These are phyloP conservation scores for Auricularia cornea DNA, from an alignment of 768 basidiomycete species.

Conservation along the genomic window DNA sequence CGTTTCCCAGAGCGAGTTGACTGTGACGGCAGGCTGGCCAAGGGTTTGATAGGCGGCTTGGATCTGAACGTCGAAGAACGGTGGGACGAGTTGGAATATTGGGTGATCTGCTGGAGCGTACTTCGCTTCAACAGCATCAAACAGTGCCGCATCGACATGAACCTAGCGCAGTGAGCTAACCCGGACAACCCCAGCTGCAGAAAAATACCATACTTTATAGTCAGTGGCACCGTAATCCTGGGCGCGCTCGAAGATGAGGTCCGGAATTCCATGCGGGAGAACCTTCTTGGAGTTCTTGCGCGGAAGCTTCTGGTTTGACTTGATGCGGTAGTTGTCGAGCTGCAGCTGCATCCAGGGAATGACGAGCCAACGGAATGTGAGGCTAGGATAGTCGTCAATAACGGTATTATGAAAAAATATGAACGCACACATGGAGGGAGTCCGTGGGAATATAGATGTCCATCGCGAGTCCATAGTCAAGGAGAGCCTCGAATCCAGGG, in stretches of 20 bases:
- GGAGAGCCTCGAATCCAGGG: constrained; percentile 28
- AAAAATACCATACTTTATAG: constrained; percentile 35
- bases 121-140: constrained; percentile 14
- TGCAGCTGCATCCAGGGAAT: constrained; percentile 35
- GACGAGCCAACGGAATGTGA: constrained; percentile 33
- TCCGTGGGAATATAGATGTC: constrained; percentile 9
- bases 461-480: constrained; percentile 23
- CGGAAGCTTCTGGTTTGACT: constrained; percentile 16
- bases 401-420: no score
- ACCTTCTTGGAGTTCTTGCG: constrained; percentile 27
- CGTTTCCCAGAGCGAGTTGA: constrained; percentile 17
- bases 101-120: constrained; percentile 27
- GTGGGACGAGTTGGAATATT: constrained; percentile 29
- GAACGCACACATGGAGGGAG: neutral
- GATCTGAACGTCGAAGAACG: constrained; percentile 16
- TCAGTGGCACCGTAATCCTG: constrained; percentile 20
- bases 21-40: constrained; percentile 16
- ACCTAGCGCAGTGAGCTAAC: constrained; percentile 9
- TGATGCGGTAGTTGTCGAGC: constrained; percentile 22
- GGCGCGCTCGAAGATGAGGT: constrained; percentile 24
- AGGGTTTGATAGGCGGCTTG: constrained; percentile 14
- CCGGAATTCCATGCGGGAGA: constrained; percentile 33
- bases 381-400: constrained; percentile 14
- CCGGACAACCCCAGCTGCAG: neutral
- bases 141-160: constrained; percentile 7